Base-by-base conservation (phyloP, 73 alveolate species). In the Paramecium bursaria region DNA sequence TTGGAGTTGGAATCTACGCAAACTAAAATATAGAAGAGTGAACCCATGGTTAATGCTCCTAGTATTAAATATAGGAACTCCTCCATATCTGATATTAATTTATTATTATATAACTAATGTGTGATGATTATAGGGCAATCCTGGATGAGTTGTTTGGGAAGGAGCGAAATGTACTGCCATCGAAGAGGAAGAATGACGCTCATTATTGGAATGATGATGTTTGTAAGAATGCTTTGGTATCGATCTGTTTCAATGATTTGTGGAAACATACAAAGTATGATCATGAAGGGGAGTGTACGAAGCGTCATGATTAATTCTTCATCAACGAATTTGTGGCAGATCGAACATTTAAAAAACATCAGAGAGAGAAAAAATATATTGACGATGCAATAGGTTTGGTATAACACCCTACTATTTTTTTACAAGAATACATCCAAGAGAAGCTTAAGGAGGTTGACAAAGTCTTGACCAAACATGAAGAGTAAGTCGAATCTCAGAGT, bases 151-250 rank as follows among this genome's bases (percentile, higher is more conserved):
- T 67, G 50, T 67, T 67, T 42, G 82, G 82, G 46, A 67, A 67
- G 29, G 82, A 67, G 82, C 49, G 82, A 15, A 67, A 67, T 42
- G 61, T 67, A 4, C 46, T 27, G 10, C 46, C 39, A 3, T 39
- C 44, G 4, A 67, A 67, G n/a, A 17, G 82, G 5, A 67, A 67
- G 82, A 67, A 67, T 35, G 82, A 67, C 44, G 82, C 82, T 14
- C 82, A 67, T 46, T 67, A 67, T 67, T 67, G 82, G 82, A 67
- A 67, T 42, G 82, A 67, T n/a, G 82, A 67, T 67, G 82, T 67
- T 35, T 67, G 82, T 46, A 67, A 67, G 27, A 67, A 67, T n/a
- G 21, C 50, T 26, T 42, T 67, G 7, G 57, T 67, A 21, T 31
- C 82, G 10, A 67, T 30, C 7, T 67, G 82, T 10, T 67, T 67